Conservation (phyloP, 108 stramenopile species). For the Pseudonitzschia multiseries region DNA sequence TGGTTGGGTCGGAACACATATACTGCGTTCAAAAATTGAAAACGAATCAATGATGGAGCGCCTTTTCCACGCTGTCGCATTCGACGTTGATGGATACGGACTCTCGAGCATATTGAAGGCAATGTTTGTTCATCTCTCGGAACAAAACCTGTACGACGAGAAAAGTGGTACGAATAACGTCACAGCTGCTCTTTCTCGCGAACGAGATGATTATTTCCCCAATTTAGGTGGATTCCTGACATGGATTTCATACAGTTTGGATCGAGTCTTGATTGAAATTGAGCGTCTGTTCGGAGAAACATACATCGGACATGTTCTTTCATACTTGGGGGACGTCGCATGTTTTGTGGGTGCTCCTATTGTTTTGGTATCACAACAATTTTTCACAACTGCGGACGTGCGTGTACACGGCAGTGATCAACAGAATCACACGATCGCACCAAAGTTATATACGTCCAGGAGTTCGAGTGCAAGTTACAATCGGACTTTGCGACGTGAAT, state of each 20-base stretch:
- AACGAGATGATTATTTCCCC: conserved; percentile 5
- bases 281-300: background rate
- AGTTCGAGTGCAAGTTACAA: conserved; percentile 34
- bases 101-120: conserved; percentile 41
- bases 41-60: background rate
- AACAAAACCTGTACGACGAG: background rate
- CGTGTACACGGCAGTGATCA: background rate
- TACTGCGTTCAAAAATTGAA: conserved; percentile 17
- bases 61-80: conserved; percentile 33
- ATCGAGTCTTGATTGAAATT: background rate
- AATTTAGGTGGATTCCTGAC: conserved; percentile 14
- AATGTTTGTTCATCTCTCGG: conserved; percentile 25
- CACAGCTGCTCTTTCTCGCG: conserved; percentile 20
- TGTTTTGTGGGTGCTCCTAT: background rate
- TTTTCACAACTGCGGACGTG: conserved; percentile 1
- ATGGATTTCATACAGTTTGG: background rate
- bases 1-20: conserved; percentile 58
- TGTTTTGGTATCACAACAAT: conserved; percentile 18
- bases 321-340: background rate
- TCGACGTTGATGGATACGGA: conserved; percentile 36
- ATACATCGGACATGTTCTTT: background rate
- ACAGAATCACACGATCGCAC: background rate
- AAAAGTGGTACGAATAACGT: background rate
- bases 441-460: background rate
- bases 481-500: conserved; percentile 29